Base-by-base conservation (phyloP, 116 monocot genomes). In the Zostera marina region DNA sequence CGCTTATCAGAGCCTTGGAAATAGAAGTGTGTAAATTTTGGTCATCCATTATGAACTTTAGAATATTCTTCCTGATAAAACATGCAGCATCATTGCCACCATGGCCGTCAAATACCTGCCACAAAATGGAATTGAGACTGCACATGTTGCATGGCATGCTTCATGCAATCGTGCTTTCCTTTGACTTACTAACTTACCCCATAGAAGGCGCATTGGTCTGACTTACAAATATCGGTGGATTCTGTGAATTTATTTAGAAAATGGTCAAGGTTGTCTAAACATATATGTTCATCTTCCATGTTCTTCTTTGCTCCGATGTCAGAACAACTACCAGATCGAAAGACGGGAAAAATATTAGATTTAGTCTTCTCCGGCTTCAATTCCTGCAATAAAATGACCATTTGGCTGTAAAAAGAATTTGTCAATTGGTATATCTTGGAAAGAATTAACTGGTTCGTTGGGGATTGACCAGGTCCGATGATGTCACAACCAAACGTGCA, bases 51-150 rank as follows among this genome's bases (percentile, higher is more conserved):
- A 98, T 83, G 44, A 83, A 90, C 60, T 77, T 76, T 20, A 98
- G 86, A 40, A 98, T 52, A 62, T 86, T 98, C 22, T 79, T 77
- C 20, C 58, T 62, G 44, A 81, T 76, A 66, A 81, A 98, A 8
- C 65, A 72, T 44, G 83, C 98, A n/a, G 90, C 98, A 78, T 98
- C 98, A 14, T 47, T 69, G 22, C 98, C 98, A 47, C 90, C 85
- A 79, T 98, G 98, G 8, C 90, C 98, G 70, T 98, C 98, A 77
- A 98, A 98, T 42, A 98, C 90, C 98, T 98, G 68, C 11, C 6
- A 17, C 44, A 11, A 16, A 68, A 44, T 0, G 40, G 39, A 15
- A 21, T 8, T 51, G 51, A 51, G 21, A 8, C 51, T 51, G 21
- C 8, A 51, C 32, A 32, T 32, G 32, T 32, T 32, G 32, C 32